These are phyloP conservation scores for Ophiobolus disseminans DNA, from an alignment of 2,329 filamentous ascomycete species.

Conservation along the genomic window DNA sequence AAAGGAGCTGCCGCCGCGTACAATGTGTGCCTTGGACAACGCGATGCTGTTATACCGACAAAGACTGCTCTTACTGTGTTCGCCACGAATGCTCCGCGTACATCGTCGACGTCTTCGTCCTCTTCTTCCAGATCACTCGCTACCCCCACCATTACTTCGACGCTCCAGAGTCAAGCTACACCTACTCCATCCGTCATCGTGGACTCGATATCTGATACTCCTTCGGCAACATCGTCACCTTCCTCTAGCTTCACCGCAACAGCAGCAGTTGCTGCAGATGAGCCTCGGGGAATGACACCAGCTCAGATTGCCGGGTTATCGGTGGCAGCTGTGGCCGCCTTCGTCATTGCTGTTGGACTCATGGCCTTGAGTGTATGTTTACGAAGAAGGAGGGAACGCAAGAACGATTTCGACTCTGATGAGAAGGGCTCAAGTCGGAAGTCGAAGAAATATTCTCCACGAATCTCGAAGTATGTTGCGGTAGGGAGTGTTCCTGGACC, in stretches of 20 bases:
- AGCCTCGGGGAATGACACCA: slow-evolving; percentile 40
- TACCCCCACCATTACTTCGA: slow-evolving; percentile 19
- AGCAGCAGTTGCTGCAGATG: slow-evolving; percentile 18
- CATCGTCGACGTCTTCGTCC: slow-evolving; percentile 18
- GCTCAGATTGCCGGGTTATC: slow-evolving; percentile 50
- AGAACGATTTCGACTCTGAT: slow-evolving; percentile 23
- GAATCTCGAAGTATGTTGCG: slow-evolving; percentile 31
- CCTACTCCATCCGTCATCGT: slow-evolving; percentile 32
- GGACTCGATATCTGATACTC: slow-evolving; percentile 32
- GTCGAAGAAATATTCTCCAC: slow-evolving; percentile 23
- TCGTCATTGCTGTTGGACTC: slow-evolving; percentile 48
- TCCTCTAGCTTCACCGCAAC: slow-evolving; percentile 19
- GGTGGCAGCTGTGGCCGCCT: slow-evolving; percentile 46
- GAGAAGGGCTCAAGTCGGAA: slow-evolving; percentile 25
- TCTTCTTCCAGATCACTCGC: slow-evolving; percentile 13
- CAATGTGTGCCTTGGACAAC: slow-evolving; percentile 45
- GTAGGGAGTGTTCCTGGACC: slow-evolving; percentile 13
- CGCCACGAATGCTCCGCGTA: slow-evolving; percentile 27
- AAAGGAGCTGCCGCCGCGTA: slow-evolving; percentile 38
- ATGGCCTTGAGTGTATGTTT: slow-evolving; percentile 48
- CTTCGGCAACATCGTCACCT: slow-evolving; percentile 31
- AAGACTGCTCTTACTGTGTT: slow-evolving; percentile 44
- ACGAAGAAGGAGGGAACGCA: slow-evolving; percentile 42
- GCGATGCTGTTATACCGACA: slow-evolving; percentile 46
- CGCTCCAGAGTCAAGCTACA: slow-evolving; percentile 12